Conservation (phyloP, 352 stramenopile genomes). For the Thalassiosira allenii region DNA sequence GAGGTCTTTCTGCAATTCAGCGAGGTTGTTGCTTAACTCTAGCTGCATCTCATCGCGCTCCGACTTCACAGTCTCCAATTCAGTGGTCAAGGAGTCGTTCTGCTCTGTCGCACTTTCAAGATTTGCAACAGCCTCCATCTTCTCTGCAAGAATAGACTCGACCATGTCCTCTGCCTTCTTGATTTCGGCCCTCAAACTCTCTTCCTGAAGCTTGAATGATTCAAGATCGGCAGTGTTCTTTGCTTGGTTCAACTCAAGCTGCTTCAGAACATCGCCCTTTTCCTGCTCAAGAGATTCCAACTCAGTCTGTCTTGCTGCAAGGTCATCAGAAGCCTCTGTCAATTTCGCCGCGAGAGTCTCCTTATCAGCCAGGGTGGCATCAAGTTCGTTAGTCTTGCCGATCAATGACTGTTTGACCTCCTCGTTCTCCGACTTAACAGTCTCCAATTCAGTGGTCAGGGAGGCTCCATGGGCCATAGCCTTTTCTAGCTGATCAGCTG, state of each 20-base stretch:
- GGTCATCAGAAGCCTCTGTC: constrained; percentile 32
- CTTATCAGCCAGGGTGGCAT: constrained; percentile 35
- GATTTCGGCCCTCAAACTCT: constrained; percentile 19
- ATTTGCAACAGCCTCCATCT: constrained; percentile 14
- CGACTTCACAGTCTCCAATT: neutral
- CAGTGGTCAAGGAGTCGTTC: constrained; percentile 14
- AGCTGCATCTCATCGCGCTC: neutral
- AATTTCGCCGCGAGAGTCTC: constrained; percentile 39
- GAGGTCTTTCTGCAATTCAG: constrained; percentile 28
- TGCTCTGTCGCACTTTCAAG: constrained; percentile 12
- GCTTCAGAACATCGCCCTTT: constrained; percentile 22
- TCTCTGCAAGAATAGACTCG: constrained; percentile 34
- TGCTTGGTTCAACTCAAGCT: constrained; percentile 11
- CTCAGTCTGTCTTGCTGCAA: constrained; percentile 21
- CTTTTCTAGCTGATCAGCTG: constrained; percentile 18
- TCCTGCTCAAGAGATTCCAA: constrained; percentile 26
- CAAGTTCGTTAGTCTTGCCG: constrained; percentile 22
- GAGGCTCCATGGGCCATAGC: constrained; percentile 6
- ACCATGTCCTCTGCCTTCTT: constrained; percentile 22
- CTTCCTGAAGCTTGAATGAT: constrained; percentile 36
- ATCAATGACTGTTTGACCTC: constrained; percentile 8
- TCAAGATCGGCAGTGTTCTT: constrained; percentile 25
- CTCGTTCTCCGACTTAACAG: neutral
- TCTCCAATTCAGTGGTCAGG: constrained; percentile 8
- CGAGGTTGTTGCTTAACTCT: neutral